Evolutionary conservation across 257 asterid species (phyloP).

Genomic region (Ilex asprella): DNA sequence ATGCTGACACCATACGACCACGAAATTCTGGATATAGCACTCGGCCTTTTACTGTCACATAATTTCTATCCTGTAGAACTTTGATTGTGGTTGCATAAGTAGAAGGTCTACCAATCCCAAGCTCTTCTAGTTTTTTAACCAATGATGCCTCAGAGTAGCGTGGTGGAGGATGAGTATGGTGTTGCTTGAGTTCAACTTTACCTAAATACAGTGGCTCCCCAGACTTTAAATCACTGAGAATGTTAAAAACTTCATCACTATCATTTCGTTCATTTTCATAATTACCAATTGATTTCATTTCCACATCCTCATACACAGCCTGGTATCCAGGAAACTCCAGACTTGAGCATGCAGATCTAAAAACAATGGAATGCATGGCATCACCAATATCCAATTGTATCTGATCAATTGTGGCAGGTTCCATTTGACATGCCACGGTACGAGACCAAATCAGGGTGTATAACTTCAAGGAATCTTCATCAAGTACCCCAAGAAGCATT

Average conservation of each 20-base stretch:
- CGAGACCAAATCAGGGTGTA: slow-evolving; percentile 86
- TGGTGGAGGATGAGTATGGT: slow-evolving; percentile 70
- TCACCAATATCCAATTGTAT: slow-evolving; percentile 70
- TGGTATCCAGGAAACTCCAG: slow-evolving; percentile 62
- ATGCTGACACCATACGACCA: slow-evolving; percentile 95
- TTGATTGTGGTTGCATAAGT: slow-evolving; percentile 84
- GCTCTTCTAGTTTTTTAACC: slow-evolving; percentile 88
- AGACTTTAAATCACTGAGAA: slow-evolving; percentile 46
- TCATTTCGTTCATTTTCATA: slow-evolving; percentile 34
- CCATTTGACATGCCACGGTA: slow-evolving; percentile 89
- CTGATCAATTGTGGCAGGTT: slow-evolving; percentile 61
- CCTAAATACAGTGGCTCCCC: slow-evolving; percentile 48
- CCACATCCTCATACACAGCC: slow-evolving; percentile 62
- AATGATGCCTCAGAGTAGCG: slow-evolving; percentile 80
- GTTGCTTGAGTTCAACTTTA: slow-evolving; percentile 53
- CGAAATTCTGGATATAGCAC: slow-evolving; percentile 77
- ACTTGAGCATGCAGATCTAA: slow-evolving; percentile 65
- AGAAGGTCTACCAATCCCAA: slow-evolving; percentile 98
- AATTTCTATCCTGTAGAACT: slow-evolving; percentile 83
- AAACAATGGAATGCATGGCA: slow-evolving; percentile 44
- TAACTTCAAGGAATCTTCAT: slow-evolving; percentile 72
- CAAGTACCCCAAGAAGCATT: slow-evolving; percentile 59
- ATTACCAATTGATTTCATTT: slow-evolving; percentile 26
- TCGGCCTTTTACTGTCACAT: slow-evolving; percentile 54
- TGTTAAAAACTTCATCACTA: slow-evolving; percentile 32